Evolutionary conservation across 805 yeast species (phyloP).

Genomic region (Saccharomycopsis fodiens): DNA sequence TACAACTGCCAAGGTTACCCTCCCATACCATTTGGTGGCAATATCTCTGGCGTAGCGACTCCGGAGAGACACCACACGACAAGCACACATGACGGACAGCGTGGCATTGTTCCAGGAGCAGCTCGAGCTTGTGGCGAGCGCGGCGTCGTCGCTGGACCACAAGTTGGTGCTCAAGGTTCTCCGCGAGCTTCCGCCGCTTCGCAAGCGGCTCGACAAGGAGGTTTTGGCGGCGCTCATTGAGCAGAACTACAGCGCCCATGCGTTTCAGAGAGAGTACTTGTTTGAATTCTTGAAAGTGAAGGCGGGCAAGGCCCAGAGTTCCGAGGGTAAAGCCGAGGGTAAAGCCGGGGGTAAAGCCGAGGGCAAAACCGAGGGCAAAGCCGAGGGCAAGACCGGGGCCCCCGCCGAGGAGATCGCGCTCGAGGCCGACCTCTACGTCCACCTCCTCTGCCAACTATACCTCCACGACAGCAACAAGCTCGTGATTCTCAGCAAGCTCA

Average conservation of each 20-base stretch:
- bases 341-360: too few relatives aligned
- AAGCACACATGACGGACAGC: background rate
- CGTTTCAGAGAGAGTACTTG: constrained; percentile 35
- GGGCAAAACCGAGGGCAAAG: too few relatives aligned
- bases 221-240: constrained; percentile 50
- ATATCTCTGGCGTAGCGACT: too few relatives aligned
- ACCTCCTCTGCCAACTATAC: constrained; percentile 69
- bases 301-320: constrained; percentile 28
- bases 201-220: constrained; percentile 52
- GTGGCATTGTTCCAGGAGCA: constrained; percentile 9
- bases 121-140: constrained; percentile 31
- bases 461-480: constrained; percentile 56
- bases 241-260: constrained; percentile 46
- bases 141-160: constrained; percentile 71
- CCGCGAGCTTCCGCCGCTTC: constrained; percentile 70
- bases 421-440: constrained; percentile 73
- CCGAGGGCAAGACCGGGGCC: too few relatives aligned
- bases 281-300: constrained; percentile 31
- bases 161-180: constrained; percentile 80
- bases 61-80: too few relatives aligned
- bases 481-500: constrained; percentile 44
- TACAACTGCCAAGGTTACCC: too few relatives aligned
- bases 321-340: constrained; percentile 24
- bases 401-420: constrained; percentile 49
- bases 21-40: too few relatives aligned